Evolutionary conservation across 192 early-diverging fungal genomes (phyloP), one percentile per base, ranked within the genome.

Genomic region (Diversispora epigaea): DNA sequence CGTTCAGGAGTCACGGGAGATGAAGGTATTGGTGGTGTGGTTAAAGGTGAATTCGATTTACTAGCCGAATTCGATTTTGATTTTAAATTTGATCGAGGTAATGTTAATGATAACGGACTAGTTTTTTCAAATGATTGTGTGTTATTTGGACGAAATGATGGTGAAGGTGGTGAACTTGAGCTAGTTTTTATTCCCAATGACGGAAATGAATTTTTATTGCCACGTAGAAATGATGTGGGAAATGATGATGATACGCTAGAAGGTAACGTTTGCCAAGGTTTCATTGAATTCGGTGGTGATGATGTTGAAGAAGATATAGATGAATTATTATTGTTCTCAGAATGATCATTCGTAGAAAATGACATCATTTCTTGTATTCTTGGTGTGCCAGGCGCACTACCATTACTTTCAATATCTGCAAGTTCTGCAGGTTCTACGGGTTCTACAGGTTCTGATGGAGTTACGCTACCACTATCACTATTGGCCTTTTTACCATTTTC

Each of bases 121-220:
- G 39, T 22, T 25, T 25, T 22, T 17, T 63, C 61, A 40, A 17
- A 63, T 40, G 10, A 40, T 43, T 22, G 61, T 17, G 61, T 40
- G 5, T 39, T 63, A 40, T 15, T 40, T 43, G 57, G 21, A 32
- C 5, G 17, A 40, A 40, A 63, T 40, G 15, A 45, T 19, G 62
- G 62, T 41, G 62, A 64, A 9, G 62, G 3, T 44, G 62, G 62
- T 64, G 39, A 17, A 44, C 39, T 64, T 3, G 25, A 32, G 10
- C 50, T 54, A 54, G 62, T 39, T 64, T 41, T 64, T 64, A 64
- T 44, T n/a, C 62, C 62, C 15, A 64, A 43, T 3, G 62, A 64
- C n/a, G 62, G 62, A 19, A 64, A 43, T 5, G 62, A 43, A 6
- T 64, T 43, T 44, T 40, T 32, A 21, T 43, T 39, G n/a, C 14